Conservation (phyloP, 306 rosid species). For the Morella rubra region DNA sequence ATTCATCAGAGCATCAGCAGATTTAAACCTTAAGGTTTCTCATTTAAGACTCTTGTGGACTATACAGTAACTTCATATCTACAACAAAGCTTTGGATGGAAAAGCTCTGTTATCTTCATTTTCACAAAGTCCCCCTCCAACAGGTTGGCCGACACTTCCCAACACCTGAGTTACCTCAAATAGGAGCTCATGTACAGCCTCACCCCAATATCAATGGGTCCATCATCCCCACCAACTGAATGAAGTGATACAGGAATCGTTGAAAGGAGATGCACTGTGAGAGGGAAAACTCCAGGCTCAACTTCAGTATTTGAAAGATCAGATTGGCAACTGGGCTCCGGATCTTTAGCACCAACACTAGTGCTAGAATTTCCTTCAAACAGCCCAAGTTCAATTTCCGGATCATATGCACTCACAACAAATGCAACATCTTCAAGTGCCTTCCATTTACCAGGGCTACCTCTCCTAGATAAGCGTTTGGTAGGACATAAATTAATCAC, state of each 20-base stretch:
- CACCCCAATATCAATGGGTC: conserved; percentile 74
- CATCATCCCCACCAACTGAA: conserved; percentile 81
- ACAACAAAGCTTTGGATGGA: no score
- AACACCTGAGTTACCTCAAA: conserved; percentile 38
- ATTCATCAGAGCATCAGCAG: conserved; percentile 34
- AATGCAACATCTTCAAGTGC: conserved; percentile 62
- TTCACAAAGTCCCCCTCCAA: conserved; percentile 16
- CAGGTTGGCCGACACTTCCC: conserved; percentile 14
- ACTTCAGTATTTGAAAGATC: conserved; percentile 37
- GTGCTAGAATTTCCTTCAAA: conserved; percentile 28
- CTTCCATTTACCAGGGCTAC: conserved; percentile 58
- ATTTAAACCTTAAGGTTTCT: conserved; percentile 20
- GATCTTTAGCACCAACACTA: conserved; percentile 22
- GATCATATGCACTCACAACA: conserved; percentile 54
- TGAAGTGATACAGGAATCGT: conserved; percentile 78
- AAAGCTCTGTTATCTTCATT: conserved; percentile 22
- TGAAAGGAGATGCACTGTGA: conserved; percentile 59
- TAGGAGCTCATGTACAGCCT: conserved; percentile 82
- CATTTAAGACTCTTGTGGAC: conserved; percentile 33
- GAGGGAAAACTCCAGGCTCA: conserved; percentile 65
- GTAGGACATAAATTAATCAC: conserved; percentile 57
- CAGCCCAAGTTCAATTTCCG: conserved; percentile 26
- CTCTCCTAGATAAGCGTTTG: conserved; percentile 50
- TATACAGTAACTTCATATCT: conserved; percentile 42
- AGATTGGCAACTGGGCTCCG: conserved; percentile 17